Evolutionary conservation across 306 rosid genomes (phyloP).

Genomic region (Fragaria ananassa): DNA sequence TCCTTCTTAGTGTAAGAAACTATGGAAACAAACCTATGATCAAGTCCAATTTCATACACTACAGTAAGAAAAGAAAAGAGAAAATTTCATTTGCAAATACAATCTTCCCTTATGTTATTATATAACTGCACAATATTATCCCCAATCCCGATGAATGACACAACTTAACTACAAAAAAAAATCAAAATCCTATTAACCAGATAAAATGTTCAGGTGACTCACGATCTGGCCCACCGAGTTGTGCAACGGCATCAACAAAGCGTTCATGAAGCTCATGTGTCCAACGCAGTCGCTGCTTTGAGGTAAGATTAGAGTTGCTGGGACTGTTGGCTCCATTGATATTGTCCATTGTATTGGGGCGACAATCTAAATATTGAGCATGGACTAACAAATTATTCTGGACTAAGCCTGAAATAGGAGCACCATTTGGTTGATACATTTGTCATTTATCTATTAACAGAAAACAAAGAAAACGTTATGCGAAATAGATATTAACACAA

Average conservation of each 20-base stretch:
- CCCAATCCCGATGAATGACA: constrained; percentile 10
- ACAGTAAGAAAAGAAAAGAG: not conserved
- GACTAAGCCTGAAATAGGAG: constrained; percentile 47
- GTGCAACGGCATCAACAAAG: constrained; percentile 93
- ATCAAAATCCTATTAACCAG: constrained; percentile 22
- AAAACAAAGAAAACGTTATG: constrained; percentile 10
- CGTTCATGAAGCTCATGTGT: constrained; percentile 95
- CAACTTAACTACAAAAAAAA: constrained; percentile 7
- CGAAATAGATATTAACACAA: constrained; percentile 18
- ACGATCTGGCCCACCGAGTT: constrained; percentile 99
- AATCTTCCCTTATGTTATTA: not conserved
- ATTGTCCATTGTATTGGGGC: constrained; percentile 63
- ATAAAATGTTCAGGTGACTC: constrained; percentile 43
- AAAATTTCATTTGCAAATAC: not conserved
- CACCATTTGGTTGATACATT: constrained; percentile 60
- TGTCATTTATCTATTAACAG: constrained; percentile 56
- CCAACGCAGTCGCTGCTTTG: constrained; percentile 93
- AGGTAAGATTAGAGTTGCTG: constrained; percentile 61
- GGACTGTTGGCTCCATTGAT: constrained; percentile 61
- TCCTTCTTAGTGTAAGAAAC: not conserved
- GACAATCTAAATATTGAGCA: constrained; percentile 52
- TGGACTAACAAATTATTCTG: constrained; percentile 51
- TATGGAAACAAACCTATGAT: not conserved
- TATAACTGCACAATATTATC: not conserved
- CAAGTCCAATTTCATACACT: not conserved